A percentile compares a stretch with the other conserved stretches of the same genome.
phyloP scores from a whole-genome alignment of 1,284 basidiomycete species.

The Apiotrichum sp. region DNA sequence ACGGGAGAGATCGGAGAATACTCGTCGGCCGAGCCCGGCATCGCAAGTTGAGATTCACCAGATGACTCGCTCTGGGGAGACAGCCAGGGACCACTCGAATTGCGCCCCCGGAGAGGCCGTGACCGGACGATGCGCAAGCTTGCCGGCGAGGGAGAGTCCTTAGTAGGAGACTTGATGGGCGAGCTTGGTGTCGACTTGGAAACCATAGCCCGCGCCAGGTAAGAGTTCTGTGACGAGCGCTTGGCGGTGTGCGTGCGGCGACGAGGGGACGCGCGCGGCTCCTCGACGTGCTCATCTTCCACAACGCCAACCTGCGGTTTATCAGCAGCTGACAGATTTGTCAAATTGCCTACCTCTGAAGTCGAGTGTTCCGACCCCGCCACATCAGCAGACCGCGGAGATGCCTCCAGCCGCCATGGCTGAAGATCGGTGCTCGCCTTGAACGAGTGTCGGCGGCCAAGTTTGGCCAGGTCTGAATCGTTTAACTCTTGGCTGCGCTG shows the following conservation, averaged over 20 bases:
- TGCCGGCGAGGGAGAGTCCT: background rate
- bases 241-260: conserved; percentile 10
- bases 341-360: background rate
- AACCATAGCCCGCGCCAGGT: conserved; percentile 4
- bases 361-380: background rate
- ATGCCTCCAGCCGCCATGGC: background rate
- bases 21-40: background rate
- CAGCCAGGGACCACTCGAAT: background rate
- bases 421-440: background rate
- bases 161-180: conserved; percentile 4
- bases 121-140: conserved; percentile 12
- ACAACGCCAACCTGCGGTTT: too few relatives aligned
- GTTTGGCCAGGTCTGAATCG: background rate
- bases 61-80: background rate
- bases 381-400: background rate
- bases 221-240: conserved; percentile 19
- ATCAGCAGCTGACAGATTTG: background rate
- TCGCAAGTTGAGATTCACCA: background rate
- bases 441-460: conserved; percentile 2
- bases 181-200: conserved; percentile 1
- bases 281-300: too few relatives aligned
- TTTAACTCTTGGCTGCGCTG: background rate
- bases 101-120: conserved; percentile 4
- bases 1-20: conserved; percentile 3
- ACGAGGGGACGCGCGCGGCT: too few relatives aligned